Evolutionary conservation across 2,329 filamentous ascomycete genomes (phyloP).

Genomic region (Pochonia chlamydosporia): DNA sequence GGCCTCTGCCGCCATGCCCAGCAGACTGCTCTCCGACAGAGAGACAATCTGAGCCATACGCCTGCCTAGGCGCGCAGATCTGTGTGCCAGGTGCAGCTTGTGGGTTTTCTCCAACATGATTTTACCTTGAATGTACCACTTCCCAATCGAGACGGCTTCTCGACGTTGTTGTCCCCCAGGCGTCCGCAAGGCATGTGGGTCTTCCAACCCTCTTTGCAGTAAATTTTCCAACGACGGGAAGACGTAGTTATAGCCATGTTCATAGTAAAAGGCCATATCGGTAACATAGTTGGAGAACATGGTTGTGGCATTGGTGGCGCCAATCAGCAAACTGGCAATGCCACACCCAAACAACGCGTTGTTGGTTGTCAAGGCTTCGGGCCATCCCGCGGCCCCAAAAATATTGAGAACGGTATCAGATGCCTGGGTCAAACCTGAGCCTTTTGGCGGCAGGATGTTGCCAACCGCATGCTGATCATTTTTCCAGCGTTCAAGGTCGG

Average conservation of each 20-base stretch:
- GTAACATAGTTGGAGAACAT: constrained; percentile 18
- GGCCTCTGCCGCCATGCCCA: constrained; percentile 15
- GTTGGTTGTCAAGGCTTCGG: constrained; percentile 11
- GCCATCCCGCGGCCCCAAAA: constrained; percentile 12
- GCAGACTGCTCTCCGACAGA: constrained; percentile 15
- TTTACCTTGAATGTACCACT: constrained; percentile 14
- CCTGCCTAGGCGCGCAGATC: constrained; percentile 9
- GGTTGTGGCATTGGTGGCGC: constrained; percentile 12
- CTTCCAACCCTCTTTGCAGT: constrained; percentile 10
- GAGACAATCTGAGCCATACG: constrained; percentile 12
- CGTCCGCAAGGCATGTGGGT: constrained; percentile 12
- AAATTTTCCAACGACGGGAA: constrained; percentile 13
- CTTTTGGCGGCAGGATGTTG: constrained; percentile 15
- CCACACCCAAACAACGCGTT: constrained; percentile 16
- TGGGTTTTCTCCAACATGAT: constrained; percentile 11
- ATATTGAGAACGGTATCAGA: constrained; percentile 9
- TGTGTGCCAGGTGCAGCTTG: background rate
- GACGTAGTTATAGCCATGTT: constrained; percentile 16
- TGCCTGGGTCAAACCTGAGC: constrained; percentile 8
- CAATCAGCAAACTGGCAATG: constrained; percentile 13
- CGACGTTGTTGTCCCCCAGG: constrained; percentile 12
- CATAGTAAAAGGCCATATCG: constrained; percentile 18
- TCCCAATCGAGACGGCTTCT: constrained; percentile 11
- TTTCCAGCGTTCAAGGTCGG: constrained; percentile 15
- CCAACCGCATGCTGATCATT: constrained; percentile 10